Conservation (phyloP, 768 basidiomycete species). For the Gloeopeniophorella convolvens region DNA sequence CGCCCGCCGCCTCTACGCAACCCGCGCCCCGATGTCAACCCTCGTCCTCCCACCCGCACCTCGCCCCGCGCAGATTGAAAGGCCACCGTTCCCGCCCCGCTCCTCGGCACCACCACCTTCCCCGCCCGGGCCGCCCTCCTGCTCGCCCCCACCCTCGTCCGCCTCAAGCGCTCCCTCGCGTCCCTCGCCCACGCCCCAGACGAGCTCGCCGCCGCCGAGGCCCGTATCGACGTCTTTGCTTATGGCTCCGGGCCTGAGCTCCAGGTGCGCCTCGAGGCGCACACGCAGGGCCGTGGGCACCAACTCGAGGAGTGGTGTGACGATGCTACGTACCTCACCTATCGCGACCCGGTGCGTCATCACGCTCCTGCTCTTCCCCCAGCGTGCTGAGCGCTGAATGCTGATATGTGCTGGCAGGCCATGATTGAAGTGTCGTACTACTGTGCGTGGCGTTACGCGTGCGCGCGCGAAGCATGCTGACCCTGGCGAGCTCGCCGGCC, state of each 20-base stretch:
- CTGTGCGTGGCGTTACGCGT: constrained; percentile 39
- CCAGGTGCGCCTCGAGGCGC: constrained; percentile 55
- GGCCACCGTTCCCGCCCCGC: constrained; percentile 51
- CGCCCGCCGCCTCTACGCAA: neutral
- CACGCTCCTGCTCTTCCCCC: neutral
- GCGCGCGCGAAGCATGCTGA: no score
- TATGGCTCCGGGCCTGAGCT: constrained; percentile 39
- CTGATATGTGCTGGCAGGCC: constrained; percentile 44
- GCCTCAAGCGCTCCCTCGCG: constrained; percentile 61
- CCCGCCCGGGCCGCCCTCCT: constrained; percentile 65
- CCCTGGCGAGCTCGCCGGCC: constrained; percentile 35
- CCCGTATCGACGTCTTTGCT: constrained; percentile 66
- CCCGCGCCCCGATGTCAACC: neutral
- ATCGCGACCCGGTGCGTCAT: constrained; percentile 77
- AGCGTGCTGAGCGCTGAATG: constrained; percentile 4
- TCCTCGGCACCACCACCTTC: constrained; percentile 51
- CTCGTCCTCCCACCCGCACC: constrained; percentile 16
- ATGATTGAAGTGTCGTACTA: constrained; percentile 94
- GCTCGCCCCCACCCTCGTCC: constrained; percentile 56
- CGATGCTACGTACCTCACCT: constrained; percentile 71
- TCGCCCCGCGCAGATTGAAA: constrained; percentile 65
- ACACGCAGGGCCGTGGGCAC: constrained; percentile 49
- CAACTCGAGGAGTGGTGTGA: constrained; percentile 99
- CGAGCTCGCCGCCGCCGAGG: constrained; percentile 48
- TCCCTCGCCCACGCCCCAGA: constrained; percentile 64